Conservation (phyloP, 2,329 filamentous ascomycete genomes). For the Eutypa lata region DNA sequence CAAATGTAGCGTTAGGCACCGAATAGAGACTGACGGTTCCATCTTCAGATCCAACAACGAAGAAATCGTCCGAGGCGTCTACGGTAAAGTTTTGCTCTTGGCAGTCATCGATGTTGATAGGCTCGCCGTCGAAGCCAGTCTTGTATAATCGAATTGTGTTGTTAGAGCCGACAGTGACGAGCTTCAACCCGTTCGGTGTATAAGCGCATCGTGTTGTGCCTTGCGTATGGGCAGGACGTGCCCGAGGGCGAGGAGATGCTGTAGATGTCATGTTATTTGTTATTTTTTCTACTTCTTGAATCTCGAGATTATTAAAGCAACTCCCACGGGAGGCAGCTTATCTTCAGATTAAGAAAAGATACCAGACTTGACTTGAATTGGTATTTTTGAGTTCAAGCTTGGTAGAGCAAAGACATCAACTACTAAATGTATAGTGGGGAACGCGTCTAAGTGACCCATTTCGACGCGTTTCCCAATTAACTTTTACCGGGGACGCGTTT, state of each 20-base stretch:
- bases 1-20: constrained; percentile 69
- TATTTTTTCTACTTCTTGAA: constrained; percentile 1
- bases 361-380: no score
- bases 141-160: constrained; percentile 91
- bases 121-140: constrained; percentile 88
- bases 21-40: constrained; percentile 94
- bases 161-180: constrained; percentile 91
- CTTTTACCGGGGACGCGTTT: neutral
- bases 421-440: no score
- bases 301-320: constrained; percentile 1
- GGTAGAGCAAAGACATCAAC: no score
- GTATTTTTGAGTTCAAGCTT: no score
- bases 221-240: constrained; percentile 73
- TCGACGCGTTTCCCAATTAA: constrained; percentile 38
- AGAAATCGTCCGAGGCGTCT: constrained; percentile 73
- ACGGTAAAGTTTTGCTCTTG: constrained; percentile 83
- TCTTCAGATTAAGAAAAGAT: no score
- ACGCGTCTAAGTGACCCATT: constrained; percentile 32
- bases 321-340: neutral
- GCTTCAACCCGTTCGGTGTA: constrained; percentile 79
- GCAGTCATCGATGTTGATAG: constrained; percentile 86
- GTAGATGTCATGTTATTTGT: constrained; percentile 34
- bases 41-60: constrained; percentile 88
- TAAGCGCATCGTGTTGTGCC: constrained; percentile 86
- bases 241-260: constrained; percentile 49